Conservation (phyloP, 495 filamentous ascomycete genomes). For the Podospora pseudopauciseta region DNA sequence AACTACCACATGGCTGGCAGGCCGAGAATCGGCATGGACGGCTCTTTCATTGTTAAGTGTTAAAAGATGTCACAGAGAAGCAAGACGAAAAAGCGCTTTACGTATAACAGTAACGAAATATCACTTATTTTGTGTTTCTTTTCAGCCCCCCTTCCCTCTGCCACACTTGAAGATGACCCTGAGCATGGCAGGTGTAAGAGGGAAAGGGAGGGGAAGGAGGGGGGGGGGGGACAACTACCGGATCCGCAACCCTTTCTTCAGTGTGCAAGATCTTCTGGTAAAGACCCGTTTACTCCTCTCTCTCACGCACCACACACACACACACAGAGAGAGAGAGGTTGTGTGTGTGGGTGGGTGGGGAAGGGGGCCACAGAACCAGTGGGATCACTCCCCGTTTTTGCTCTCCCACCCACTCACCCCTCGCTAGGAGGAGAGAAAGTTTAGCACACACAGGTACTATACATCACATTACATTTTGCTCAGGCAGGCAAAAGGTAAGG, state of each 20-base stretch:
- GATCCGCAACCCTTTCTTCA: background rate
- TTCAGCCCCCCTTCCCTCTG: background rate
- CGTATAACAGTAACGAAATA: constrained; percentile 8
- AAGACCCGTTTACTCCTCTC: background rate
- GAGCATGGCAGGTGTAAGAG: background rate
- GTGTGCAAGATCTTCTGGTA: background rate
- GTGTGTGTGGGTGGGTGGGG: background rate
- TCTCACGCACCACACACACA: background rate
- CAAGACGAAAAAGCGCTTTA: background rate
- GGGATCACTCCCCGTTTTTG: background rate
- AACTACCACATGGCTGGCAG: background rate
- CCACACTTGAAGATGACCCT: background rate
- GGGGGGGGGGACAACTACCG: background rate
- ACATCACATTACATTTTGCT: background rate
- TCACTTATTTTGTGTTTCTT: background rate
- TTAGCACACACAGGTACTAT: background rate
- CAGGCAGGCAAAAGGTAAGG: constrained; percentile 2
- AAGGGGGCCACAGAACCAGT: background rate
- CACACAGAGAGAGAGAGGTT: background rate
- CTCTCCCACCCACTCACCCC: constrained; percentile 8
- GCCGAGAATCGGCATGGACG: constrained; percentile 11
- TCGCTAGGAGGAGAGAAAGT: background rate
- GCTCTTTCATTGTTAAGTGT: constrained; percentile 4
- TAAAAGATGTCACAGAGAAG: background rate
- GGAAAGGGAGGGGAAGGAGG: background rate